Evolutionary conservation across 371 early-diverging fungal genomes (phyloP).

Genomic region (Rhizomucor pusillus): DNA sequence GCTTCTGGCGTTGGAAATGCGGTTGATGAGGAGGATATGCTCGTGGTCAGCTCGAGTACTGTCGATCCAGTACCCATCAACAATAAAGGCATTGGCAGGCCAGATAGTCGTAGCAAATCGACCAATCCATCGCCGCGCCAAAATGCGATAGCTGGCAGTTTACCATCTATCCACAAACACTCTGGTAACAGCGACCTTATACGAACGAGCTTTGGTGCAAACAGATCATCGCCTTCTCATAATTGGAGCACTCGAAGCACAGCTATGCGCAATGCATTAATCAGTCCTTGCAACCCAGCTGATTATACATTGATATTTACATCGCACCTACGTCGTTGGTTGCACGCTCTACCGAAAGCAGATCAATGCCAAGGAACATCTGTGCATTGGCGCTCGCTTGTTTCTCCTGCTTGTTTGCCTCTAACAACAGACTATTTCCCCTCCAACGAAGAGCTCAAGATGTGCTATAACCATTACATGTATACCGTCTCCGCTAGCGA

Average conservation of each 20-base stretch:
- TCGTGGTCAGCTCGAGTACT: conserved; percentile 56
- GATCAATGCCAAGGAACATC: conserved; percentile 47
- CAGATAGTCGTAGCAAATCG: conserved; percentile 22
- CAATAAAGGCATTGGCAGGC: conserved; percentile 16
- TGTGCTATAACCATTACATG: conserved; percentile 75
- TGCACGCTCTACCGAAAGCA: conserved; percentile 70
- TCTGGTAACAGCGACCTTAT: conserved; percentile 46
- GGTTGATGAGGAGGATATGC: conserved; percentile 54
- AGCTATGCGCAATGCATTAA: conserved; percentile 26
- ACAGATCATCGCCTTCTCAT: conserved; percentile 42
- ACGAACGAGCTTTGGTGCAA: conserved; percentile 37
- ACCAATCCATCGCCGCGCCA: conserved; percentile 37
- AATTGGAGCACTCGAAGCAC: conserved; percentile 18
- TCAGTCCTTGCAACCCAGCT: conserved; percentile 76
- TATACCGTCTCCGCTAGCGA: conserved; percentile 81
- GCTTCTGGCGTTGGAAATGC: too few relatives aligned
- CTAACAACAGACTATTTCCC: conserved; percentile 92
- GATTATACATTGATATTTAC: conserved; percentile 60
- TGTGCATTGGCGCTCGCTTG: conserved; percentile 81
- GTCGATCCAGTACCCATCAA: conserved; percentile 62
- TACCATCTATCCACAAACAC: conserved; percentile 44
- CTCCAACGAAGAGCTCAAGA: conserved; percentile 65
- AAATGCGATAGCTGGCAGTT: conserved; percentile 30
- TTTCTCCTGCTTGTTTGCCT: conserved; percentile 93
- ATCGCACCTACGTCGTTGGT: conserved; percentile 77